Evolutionary conservation across 331 rosid species (phyloP).

Genomic region (Rhamnella rubrinervis): DNA sequence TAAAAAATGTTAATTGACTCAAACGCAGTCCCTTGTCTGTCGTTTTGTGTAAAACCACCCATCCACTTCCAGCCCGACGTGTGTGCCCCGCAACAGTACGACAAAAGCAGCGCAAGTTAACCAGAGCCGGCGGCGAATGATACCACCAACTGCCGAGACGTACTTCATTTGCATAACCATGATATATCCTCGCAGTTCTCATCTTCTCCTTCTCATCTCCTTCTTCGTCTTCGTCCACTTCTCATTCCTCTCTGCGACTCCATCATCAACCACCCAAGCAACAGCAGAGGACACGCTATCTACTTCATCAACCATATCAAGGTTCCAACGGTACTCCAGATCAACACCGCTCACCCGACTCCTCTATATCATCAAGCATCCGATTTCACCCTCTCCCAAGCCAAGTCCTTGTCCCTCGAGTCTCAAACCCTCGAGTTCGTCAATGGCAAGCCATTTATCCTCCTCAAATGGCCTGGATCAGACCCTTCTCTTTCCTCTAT

Average conservation of each 20-base stretch:
- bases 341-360: constrained; percentile 76
- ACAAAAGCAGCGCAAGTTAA: too few species aligned
- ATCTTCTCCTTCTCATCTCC: too few species aligned
- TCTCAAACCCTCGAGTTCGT: constrained; percentile 59
- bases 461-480: constrained; percentile 83
- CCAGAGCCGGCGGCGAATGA: neutral
- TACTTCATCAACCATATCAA: constrained; percentile 34
- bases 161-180: too few species aligned
- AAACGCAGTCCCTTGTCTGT: too few species aligned
- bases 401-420: constrained; percentile 65
- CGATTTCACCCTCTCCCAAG: constrained; percentile 52
- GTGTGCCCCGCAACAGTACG: too few species aligned
- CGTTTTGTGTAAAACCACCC: too few species aligned
- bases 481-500: constrained; percentile 60
- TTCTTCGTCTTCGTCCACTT: neutral
- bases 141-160: too few species aligned
- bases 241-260: neutral
- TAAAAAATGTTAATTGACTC: too few species aligned
- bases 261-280: neutral
- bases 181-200: too few species aligned
- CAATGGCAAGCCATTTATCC: constrained; percentile 58
- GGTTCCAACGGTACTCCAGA: constrained; percentile 75
- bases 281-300: constrained; percentile 17
- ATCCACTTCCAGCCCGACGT: too few species aligned
- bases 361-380: constrained; percentile 61